Evolutionary conservation across 306 rosid genomes (phyloP).

Genomic region (Medicago truncatula): DNA sequence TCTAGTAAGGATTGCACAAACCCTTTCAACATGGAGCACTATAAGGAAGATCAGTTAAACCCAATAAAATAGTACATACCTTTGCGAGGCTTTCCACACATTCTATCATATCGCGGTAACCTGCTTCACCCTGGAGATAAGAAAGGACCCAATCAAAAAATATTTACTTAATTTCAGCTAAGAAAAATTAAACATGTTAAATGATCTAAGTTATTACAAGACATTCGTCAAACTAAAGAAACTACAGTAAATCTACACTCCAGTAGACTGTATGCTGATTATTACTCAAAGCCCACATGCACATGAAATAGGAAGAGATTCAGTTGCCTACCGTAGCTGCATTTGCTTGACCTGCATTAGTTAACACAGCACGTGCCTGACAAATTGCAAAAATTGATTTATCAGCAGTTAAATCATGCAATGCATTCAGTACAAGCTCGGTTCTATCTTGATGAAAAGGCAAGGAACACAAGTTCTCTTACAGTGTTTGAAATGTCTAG

Average conservation of each 20-base stretch:
- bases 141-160: conserved; percentile 41
- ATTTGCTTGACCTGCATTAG: conserved; percentile 98
- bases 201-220: conserved; percentile 8
- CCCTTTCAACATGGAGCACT: conserved; percentile 18
- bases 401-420: conserved; percentile 36
- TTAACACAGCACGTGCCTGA: conserved; percentile 93
- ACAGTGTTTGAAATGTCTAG: conserved; percentile 68
- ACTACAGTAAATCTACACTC: conserved; percentile 16
- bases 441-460: conserved; percentile 19
- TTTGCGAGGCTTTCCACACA: conserved; percentile 69
- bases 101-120: conserved; percentile 76
- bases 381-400: conserved; percentile 37
- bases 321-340: conserved; percentile 76
- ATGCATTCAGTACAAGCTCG: conserved; percentile 2
- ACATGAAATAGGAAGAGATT: conserved; percentile 17
- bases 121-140: conserved; percentile 81
- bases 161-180: not conserved
- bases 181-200: not conserved
- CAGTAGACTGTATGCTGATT: conserved; percentile 7
- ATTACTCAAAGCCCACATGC: conserved; percentile 16
- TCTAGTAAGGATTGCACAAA: conserved; percentile 22
- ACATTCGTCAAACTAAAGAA: conserved; percentile 10
- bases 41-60: conserved; percentile 18
- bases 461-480: conserved; percentile 26
- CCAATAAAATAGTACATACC: conserved; percentile 50